Percentiles rank a stretch among this genome's conserved stretches.
Evolutionary conservation across 768 basidiomycete species (phyloP).

Genomic region (Phylloporus sp.): DNA sequence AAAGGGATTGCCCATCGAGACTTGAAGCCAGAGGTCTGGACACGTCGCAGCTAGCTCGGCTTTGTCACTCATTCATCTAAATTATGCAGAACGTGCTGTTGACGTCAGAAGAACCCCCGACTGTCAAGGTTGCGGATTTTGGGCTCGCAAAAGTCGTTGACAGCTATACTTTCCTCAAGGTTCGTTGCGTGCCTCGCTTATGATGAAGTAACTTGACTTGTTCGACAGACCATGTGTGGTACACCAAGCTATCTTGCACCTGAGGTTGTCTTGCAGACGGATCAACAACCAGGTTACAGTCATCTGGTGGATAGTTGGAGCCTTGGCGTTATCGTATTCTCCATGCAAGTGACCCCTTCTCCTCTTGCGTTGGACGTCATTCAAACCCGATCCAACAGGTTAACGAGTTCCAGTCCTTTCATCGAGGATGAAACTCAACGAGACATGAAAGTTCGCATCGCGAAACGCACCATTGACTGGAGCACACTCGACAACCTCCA

Average conservation of each 20-base stretch:
- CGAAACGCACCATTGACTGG: constrained; percentile 62
- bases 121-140: constrained; percentile 92
- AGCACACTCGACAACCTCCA: constrained; percentile 35
- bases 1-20: constrained; percentile 89
- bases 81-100: constrained; percentile 69
- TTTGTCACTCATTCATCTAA: constrained; percentile 1
- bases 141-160: constrained; percentile 93
- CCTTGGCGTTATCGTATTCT: constrained; percentile 90
- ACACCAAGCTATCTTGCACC: constrained; percentile 94
- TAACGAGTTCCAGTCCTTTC: constrained; percentile 78
- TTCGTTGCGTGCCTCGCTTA: constrained; percentile 31
- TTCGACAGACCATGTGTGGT: constrained; percentile 83
- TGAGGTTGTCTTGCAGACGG: constrained; percentile 72
- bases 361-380: neutral
- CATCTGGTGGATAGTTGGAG: constrained; percentile 95
- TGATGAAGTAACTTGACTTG: neutral
- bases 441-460: constrained; percentile 60
- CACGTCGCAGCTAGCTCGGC: neutral
- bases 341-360: constrained; percentile 56
- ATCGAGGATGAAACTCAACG: constrained; percentile 63
- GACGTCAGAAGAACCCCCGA: constrained; percentile 64
- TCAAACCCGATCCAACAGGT: constrained; percentile 40
- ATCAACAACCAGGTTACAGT: constrained; percentile 67
- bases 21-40: constrained; percentile 75
- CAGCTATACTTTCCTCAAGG: constrained; percentile 70